Evolutionary conservation across 257 asterid species (phyloP).

Genomic region (Solanum lycopersicoides): DNA sequence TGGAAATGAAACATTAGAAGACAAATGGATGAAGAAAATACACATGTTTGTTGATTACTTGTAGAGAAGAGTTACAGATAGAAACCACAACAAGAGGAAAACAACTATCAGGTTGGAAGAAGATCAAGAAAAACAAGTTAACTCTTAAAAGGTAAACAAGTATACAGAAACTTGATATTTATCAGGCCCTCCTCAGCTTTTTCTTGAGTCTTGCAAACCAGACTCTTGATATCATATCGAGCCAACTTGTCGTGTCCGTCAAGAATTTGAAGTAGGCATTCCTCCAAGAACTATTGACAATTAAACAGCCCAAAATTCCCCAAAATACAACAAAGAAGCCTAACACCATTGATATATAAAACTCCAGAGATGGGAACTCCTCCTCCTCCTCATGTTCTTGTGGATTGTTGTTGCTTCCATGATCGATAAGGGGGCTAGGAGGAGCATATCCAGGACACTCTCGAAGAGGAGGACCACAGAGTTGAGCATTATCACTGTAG

Average conservation of each 20-base stretch:
- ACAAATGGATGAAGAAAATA: neutral
- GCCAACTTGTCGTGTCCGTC: neutral
- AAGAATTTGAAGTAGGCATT: neutral
- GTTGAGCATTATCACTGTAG: conserved; percentile 11
- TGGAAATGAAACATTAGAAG: neutral
- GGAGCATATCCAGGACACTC: neutral
- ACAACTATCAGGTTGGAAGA: neutral
- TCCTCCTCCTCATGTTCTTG: neutral
- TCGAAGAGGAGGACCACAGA: conserved; percentile 16
- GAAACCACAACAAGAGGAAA: neutral
- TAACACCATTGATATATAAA: neutral
- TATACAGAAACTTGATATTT: neutral
- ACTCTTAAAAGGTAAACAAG: neutral
- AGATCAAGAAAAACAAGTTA: neutral
- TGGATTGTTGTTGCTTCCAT: neutral
- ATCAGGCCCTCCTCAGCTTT: neutral
- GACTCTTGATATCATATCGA: neutral
- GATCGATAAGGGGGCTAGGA: neutral
- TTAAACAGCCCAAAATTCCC: neutral
- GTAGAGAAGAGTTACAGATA: neutral
- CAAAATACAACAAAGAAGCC: neutral
- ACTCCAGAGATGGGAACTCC: neutral
- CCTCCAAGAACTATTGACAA: neutral
- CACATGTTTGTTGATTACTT: neutral
- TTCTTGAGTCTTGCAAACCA: neutral